These are phyloP conservation scores for Suillus subluteus DNA, from an alignment of 768 basidiomycete species.

Conservation along the genomic window DNA sequence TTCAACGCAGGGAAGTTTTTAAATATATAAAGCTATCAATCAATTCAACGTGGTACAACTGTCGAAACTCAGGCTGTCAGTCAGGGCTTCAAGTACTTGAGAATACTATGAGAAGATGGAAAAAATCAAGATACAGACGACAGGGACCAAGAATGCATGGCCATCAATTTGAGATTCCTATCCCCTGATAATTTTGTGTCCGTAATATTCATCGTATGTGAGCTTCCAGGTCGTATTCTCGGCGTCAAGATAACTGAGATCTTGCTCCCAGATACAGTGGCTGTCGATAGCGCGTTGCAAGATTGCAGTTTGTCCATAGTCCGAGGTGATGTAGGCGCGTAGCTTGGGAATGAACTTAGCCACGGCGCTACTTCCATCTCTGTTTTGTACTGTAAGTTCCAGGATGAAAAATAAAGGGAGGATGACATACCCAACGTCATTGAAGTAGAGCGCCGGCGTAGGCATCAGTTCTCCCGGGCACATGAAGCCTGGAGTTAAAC, in stretches of 20 bases:
- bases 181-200: neutral
- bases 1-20: neutral
- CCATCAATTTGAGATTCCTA: neutral
- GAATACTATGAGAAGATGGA: neutral
- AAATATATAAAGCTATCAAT: neutral
- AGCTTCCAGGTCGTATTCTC: constrained; percentile 6
- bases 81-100: neutral
- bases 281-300: neutral
- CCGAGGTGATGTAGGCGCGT: constrained; percentile 4
- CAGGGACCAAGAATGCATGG: neutral
- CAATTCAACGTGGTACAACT: neutral
- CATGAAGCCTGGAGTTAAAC: neutral
- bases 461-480: neutral
- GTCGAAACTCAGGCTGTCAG: neutral
- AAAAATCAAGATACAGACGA: neutral
- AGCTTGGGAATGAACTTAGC: neutral
- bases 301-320: neutral
- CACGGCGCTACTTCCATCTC: neutral
- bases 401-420: neutral
- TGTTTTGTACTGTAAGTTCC: neutral
- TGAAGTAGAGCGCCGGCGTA: constrained; percentile 3
- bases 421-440: neutral
- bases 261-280: neutral
- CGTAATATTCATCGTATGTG: neutral
- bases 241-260: neutral